Conservation (phyloP, 345 rosid genomes). For the Laguncularia racemosa region DNA sequence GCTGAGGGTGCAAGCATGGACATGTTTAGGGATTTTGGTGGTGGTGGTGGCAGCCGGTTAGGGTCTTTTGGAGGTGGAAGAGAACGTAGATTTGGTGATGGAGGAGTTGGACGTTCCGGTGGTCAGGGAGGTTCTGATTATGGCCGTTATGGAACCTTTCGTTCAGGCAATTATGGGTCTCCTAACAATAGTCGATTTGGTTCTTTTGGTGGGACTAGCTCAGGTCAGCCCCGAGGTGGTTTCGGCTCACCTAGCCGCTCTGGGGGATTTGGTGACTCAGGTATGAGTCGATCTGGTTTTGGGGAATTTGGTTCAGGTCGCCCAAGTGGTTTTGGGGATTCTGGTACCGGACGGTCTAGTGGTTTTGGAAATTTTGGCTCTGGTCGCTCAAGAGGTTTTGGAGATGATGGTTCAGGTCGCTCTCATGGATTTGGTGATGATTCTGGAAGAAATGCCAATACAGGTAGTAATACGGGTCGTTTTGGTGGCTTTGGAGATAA, state of each 20-base stretch:
- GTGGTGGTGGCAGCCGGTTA: conserved; percentile 29
- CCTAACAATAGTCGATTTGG: conserved; percentile 25
- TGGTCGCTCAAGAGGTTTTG: conserved; percentile 32
- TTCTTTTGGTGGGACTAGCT: conserved; percentile 29
- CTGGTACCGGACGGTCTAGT: conserved; percentile 28
- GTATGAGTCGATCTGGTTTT: conserved; percentile 32
- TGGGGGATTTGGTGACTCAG: conserved; percentile 15
- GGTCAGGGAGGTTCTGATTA: conserved; percentile 27
- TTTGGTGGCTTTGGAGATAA: conserved; percentile 11
- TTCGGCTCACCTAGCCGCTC: conserved; percentile 6
- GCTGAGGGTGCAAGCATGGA: conserved; percentile 41
- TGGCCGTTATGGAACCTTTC: conserved; percentile 23
- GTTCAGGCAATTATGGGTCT: conserved; percentile 5
- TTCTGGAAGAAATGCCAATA: conserved; percentile 1
- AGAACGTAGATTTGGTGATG: conserved; percentile 36
- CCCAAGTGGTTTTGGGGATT: conserved; percentile 29
- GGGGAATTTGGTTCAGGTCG: conserved; percentile 28
- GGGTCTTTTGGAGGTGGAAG: conserved; percentile 41
- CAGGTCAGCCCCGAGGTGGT: conserved; percentile 11
- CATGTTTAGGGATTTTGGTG: conserved; percentile 33
- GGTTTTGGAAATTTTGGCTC: conserved; percentile 37
- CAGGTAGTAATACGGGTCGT: conserved; percentile 4
- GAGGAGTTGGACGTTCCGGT: conserved; percentile 38
- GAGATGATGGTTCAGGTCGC: conserved; percentile 11
- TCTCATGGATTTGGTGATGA: conserved; percentile 11